A percentile compares a stretch with the other conserved stretches of the same genome.
phyloP scores from a whole-genome alignment of 768 basidiomycete species.

The Kwoniella dejecticola region DNA sequence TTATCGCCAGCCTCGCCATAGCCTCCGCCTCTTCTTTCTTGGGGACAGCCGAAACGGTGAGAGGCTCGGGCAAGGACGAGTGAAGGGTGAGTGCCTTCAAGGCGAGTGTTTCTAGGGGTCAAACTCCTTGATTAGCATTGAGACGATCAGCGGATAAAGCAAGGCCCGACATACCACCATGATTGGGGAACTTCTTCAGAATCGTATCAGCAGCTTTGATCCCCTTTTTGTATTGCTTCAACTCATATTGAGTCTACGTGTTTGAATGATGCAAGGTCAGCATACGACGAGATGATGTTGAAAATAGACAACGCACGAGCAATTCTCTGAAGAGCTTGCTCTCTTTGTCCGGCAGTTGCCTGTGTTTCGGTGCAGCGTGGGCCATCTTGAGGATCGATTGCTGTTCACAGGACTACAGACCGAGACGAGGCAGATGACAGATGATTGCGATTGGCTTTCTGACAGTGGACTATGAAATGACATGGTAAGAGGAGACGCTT shows the following conservation, averaged over 20 bases:
- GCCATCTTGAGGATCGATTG: slow-evolving; percentile 22
- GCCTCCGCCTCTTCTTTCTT: slow-evolving; percentile 66
- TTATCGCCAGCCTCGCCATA: slow-evolving; percentile 50
- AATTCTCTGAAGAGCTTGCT: slow-evolving; percentile 81
- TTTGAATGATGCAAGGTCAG: neutral
- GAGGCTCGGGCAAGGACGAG: slow-evolving; percentile 48
- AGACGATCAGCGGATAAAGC: neutral
- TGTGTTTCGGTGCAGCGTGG: slow-evolving; percentile 51
- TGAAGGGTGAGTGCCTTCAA: slow-evolving; percentile 84
- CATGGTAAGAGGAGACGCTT: neutral
- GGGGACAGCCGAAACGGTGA: slow-evolving; percentile 64
- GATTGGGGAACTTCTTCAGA: slow-evolving; percentile 91
- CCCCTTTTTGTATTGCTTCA: slow-evolving; percentile 82
- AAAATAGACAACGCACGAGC: slow-evolving; percentile 58
- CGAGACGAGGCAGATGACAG: neutral
- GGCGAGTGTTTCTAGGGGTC: slow-evolving; percentile 76
- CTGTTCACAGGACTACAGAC: neutral
- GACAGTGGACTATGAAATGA: too few relatives aligned
- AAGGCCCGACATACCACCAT: slow-evolving; percentile 69
- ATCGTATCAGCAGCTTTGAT: slow-evolving; percentile 89
- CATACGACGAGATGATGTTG: neutral
- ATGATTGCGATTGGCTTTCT: too few relatives aligned
- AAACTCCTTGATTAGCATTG: slow-evolving; percentile 1
- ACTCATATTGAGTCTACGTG: slow-evolving; percentile 71
- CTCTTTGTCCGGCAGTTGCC: slow-evolving; percentile 78